Evolutionary conservation across 495 filamentous ascomycete genomes (phyloP), one percentile per base, ranked within the genome.

Genomic region (Annulohypoxylon bovei): DNA sequence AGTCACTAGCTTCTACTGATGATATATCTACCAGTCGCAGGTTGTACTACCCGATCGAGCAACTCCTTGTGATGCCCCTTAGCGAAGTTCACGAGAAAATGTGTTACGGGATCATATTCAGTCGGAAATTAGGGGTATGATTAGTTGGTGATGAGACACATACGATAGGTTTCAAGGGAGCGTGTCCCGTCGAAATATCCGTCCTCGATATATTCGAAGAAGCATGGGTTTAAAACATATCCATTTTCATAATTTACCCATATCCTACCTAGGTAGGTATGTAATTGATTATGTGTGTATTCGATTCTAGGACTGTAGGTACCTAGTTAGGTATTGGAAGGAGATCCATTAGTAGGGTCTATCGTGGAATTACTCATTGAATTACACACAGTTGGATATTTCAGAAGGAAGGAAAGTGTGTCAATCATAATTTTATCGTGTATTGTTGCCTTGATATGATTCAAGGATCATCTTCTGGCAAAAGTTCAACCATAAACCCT

Each of bases 91-190:
- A n/a, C 6, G 33, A 40, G 40, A 6, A 52, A 14, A 12, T 33
- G 47, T 67, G 33, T 42, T 46, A 63, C 63, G 32, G 5, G 3
- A 46, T 37, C 27, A 39, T 16, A 37, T 25, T 14, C 50, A 20
- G 20, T 53, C 62, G 62, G 68, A 62, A 40, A 70, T 70, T 70
- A 66, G 61, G 67, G 28, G 28, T 60, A 61, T 62, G 32, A 53
- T 52, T 25, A 18, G 12, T 33, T n/a, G n/a, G 20, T 0, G 22
- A 25, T 20, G 18, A 63, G 40, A 62, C 33, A 25, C 23, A 20
- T 54, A n/a, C n/a, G 33, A 59, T 52, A 67, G 25, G 58, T 68
- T 60, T 68, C 53, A 55, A 30, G 25, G 20, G 12, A 28, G 14
- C 16, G 11, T n/a, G 20, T 58, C 47, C 33, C 33, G 33, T 46